Base-by-base conservation (phyloP, 2,329 filamentous ascomycete genomes). In the Cladophialophora bantiana region DNA sequence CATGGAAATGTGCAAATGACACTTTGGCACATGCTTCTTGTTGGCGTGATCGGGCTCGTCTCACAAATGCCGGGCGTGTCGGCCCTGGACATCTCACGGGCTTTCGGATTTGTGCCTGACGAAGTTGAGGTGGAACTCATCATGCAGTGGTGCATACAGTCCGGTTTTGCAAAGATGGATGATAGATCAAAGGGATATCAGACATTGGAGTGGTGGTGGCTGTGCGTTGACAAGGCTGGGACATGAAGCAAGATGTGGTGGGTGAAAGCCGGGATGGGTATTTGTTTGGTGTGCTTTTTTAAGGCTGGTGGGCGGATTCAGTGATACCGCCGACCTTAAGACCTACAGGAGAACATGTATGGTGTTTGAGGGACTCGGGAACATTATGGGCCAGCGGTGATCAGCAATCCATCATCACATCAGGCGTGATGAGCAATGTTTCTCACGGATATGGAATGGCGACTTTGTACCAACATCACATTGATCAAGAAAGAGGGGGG, bases 21-120 rank as follows among this genome's bases (percentile, higher is more conserved):
- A 6, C 70, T 78, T 20, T 85, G 83, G 83, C 77, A 81, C 10
- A 73, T 78, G 58, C 77, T 78, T 10, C 66, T 82, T 12, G 77
- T 76, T 1, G 77, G 79, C 3, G 76, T 83, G 3, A 64, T 83
- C 3, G 78, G 81, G 0, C 74, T 78, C n/a, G 65, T 83, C 13
- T 77, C 77, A 7, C 72, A 78, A 10, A 73, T 82, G 4, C 79
- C 82, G 4, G 82, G 82, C 0, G 70, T 80, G 26, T 76, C 70
- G 9, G 74, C 77, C 1, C 64, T 62, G 3, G 75, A 74, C 9
- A 74, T 84, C n/a, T 73, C 75, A 10, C 59, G 67, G 18, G 61
- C 65, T n/a, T 38, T 73, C 15, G 62, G 56, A 4, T 61, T 42
- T 38, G 66, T 57, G 13, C 48, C 65, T 42, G 68, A 68, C 31